phyloP scores from a whole-genome alignment of 192 early-diverging fungal species.

The Coemansia sp. region DNA sequence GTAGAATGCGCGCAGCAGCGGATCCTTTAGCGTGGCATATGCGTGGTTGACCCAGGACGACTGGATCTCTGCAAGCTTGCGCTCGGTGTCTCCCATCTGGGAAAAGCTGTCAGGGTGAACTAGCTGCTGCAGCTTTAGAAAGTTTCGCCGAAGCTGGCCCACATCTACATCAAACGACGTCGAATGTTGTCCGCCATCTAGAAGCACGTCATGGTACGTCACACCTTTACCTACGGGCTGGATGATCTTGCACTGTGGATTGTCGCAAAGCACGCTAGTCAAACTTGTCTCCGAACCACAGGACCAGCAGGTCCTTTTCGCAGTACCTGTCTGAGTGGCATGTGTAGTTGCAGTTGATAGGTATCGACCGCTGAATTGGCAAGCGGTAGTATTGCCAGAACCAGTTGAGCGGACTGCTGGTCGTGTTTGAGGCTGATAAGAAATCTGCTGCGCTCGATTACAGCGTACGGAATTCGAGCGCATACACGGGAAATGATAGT shows the following conservation, averaged over 20 bases:
- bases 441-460: background rate
- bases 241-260: slow-evolving; percentile 59
- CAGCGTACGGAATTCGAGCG: background rate
- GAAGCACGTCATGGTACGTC: slow-evolving; percentile 65
- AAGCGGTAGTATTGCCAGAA: background rate
- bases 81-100: slow-evolving; percentile 37
- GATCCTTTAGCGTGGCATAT: slow-evolving; percentile 75
- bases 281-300: slow-evolving; percentile 54
- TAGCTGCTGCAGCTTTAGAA: slow-evolving; percentile 73
- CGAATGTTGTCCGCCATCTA: slow-evolving; percentile 34
- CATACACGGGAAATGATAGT: background rate
- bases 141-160: slow-evolving; percentile 60
- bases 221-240: slow-evolving; percentile 55
- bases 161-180: slow-evolving; percentile 69
- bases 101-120: slow-evolving; percentile 87
- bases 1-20: slow-evolving; percentile 79
- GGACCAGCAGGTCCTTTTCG: slow-evolving; percentile 61
- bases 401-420: background rate
- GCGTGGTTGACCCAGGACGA: slow-evolving; percentile 88
- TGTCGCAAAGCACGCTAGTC: slow-evolving; percentile 59
- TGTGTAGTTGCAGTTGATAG: background rate
- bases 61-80: slow-evolving; percentile 53
- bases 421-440: background rate
- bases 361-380: background rate
- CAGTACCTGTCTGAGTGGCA: background rate